Percentiles rank a stretch among this genome's conserved stretches.
phyloP scores from a whole-genome alignment of 2,329 filamentous ascomycete species.

The Phaeosphaeriaceae sp. region DNA sequence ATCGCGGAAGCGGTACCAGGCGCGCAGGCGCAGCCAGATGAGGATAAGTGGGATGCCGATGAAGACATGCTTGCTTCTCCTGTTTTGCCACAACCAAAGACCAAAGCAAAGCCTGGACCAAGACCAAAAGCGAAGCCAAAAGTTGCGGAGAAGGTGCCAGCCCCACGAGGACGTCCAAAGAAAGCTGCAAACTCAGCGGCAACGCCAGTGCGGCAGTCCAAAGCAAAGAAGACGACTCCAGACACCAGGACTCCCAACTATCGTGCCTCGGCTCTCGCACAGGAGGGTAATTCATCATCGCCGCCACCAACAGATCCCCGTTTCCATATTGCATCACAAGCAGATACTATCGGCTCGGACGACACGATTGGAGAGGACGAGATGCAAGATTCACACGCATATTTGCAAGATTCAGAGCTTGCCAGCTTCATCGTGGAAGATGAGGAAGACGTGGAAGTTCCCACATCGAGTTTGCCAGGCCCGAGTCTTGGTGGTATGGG shows the following conservation, averaged over 20 bases:
- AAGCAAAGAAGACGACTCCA: slow-evolving; percentile 19
- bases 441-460: slow-evolving; percentile 44
- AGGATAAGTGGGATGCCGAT: slow-evolving; percentile 5
- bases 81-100: too few species aligned
- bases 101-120: background rate
- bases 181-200: slow-evolving; percentile 21
- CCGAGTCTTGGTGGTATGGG: slow-evolving; percentile 37
- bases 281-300: slow-evolving; percentile 45
- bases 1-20: slow-evolving; percentile 22
- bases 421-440: slow-evolving; percentile 55
- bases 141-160: slow-evolving; percentile 22
- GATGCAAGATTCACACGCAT: slow-evolving; percentile 50
- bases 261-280: slow-evolving; percentile 37
- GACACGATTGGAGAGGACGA: slow-evolving; percentile 52
- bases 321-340: slow-evolving; percentile 48
- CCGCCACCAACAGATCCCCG: slow-evolving; percentile 50
- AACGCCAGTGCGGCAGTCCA: slow-evolving; percentile 27
- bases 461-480: slow-evolving; percentile 43
- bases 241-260: slow-evolving; percentile 31
- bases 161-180: slow-evolving; percentile 33
- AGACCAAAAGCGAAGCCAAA: slow-evolving; percentile 19
- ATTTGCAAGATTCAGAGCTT: slow-evolving; percentile 55
- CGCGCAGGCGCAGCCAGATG: slow-evolving; percentile 35
- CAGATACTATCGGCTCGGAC: slow-evolving; percentile 52
- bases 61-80: background rate